Base-by-base conservation (phyloP, 169 alveolate genomes). In the Perkinsus chesapeaki region DNA sequence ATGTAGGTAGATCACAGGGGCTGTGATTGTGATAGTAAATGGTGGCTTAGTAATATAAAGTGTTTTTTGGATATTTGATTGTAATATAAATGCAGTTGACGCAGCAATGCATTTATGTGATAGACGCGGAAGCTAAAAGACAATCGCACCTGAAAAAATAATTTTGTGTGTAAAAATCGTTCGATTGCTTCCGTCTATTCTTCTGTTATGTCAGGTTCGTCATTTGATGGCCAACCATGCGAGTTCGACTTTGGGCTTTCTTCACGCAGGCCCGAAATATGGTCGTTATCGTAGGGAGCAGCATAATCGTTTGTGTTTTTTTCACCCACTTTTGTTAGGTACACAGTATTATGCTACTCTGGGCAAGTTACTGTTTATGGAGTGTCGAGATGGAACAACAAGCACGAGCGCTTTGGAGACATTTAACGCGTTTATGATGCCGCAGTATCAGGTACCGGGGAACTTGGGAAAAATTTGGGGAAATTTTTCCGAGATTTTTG, bases 341-440 rank as follows among this genome's bases (percentile, higher is more conserved):
- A 97, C 99, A 34, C 96, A 96, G 39, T 98, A 98, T 96, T 98
- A 98, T 94, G 95, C 97, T 92, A 98, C 98, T 39, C 96, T 98
- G 93, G 96, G 98, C 48, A 98, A 98, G 94, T 94, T 98, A 91
- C 95, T 98, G 91, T 97, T 98, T 94, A 93, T 97, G 94, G 92
- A 92, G 39, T 47, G 90, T 36, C 60, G 93, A 9, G 93, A 92
- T 23, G 82, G 82, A 1, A 60, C 31, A 1, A 60, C 82, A 7
- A 60, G 82, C 82, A 60, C 82, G 82, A 60, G 7, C 3, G 82
- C 82, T 20, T 60, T 60, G 82, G 82, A 60, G 82, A 60, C 82
- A 20, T 60, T 60, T 34, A 60, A 60, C 31, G 27, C 82, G 12
- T 60, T 60, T 34, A 60, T 60, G 82, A 60, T 60, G 82, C 82